phyloP scores from a whole-genome alignment of 1,139 yeast genomes.

The Lodderomyces theae region DNA sequence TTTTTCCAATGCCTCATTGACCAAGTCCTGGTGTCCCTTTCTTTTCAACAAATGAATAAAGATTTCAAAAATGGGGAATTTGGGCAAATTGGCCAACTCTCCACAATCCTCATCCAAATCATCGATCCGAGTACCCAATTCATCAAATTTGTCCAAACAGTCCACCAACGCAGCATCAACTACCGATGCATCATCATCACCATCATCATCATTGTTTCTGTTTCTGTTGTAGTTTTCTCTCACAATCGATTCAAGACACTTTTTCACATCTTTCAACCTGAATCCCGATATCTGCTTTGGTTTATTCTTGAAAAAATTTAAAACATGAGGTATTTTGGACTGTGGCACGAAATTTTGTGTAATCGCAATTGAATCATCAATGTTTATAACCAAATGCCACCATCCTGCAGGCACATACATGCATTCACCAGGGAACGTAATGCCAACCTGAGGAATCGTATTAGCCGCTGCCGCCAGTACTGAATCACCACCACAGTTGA shows the following conservation, averaged over 20 bases:
- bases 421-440: constrained; percentile 80
- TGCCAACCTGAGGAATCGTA: constrained; percentile 55
- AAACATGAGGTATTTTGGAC: constrained; percentile 54
- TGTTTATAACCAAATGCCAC: constrained; percentile 92
- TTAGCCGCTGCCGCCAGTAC: no score
- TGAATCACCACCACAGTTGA: constrained; percentile 29
- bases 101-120: constrained; percentile 45
- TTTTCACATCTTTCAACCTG: constrained; percentile 50
- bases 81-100: constrained; percentile 32
- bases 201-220: no score
- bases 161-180: constrained; percentile 12
- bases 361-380: constrained; percentile 75
- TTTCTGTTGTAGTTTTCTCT: no score
- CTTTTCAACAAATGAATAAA: constrained; percentile 45
- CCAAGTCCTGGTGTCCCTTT: constrained; percentile 30
- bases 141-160: constrained; percentile 20
- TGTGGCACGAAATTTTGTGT: constrained; percentile 86
- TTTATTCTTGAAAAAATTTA: constrained; percentile 66
- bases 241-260: constrained; percentile 25
- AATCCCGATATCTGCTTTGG: constrained; percentile 79
- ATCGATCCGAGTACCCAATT: constrained; percentile 15
- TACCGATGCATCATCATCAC: constrained; percentile 5
- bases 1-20: constrained; percentile 32
- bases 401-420: constrained; percentile 90
- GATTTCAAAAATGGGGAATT: constrained; percentile 58